Conservation (phyloP, 768 basidiomycete species). For the Kwoniella sp. region DNA sequence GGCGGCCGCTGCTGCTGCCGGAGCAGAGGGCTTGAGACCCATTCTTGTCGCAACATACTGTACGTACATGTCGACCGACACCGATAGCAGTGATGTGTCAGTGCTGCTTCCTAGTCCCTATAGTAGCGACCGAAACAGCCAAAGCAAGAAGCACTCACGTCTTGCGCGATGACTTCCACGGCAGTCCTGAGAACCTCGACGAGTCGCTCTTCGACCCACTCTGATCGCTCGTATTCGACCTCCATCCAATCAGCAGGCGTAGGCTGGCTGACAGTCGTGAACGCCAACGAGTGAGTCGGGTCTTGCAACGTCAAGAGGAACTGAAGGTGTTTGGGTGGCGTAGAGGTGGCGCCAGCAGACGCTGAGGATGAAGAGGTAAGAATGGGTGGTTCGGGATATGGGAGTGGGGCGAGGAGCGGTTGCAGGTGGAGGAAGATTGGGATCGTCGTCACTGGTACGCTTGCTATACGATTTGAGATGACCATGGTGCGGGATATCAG, state of each 20-base stretch:
- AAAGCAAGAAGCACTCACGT: slow-evolving; percentile 55
- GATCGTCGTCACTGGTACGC: slow-evolving; percentile 67
- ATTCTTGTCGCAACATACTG: slow-evolving; percentile 43
- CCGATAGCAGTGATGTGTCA: too few relatives aligned
- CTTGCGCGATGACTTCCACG: slow-evolving; percentile 88
- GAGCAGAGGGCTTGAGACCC: slow-evolving; percentile 36
- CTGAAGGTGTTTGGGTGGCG: slow-evolving; percentile 62
- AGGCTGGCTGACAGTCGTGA: slow-evolving; percentile 78
- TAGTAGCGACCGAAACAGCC: too few relatives aligned
- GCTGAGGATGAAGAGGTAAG: slow-evolving; percentile 30
- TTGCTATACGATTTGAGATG: slow-evolving; percentile 25
- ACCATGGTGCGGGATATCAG: neutral
- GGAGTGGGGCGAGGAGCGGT: slow-evolving; percentile 68
- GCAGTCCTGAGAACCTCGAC: slow-evolving; percentile 82
- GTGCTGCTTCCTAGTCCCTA: neutral
- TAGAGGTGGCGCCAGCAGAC: slow-evolving; percentile 36
- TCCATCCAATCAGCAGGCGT: slow-evolving; percentile 84
- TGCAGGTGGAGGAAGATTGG: slow-evolving; percentile 92
- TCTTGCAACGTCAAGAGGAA: slow-evolving; percentile 75
- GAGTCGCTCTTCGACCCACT: slow-evolving; percentile 89
- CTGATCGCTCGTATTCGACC: slow-evolving; percentile 79
- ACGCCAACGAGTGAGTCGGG: slow-evolving; percentile 74
- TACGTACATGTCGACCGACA: too few relatives aligned
- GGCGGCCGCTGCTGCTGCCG: slow-evolving; percentile 15
- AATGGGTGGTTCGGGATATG: slow-evolving; percentile 58